Evolutionary conservation across 2,329 filamentous ascomycete species (phyloP).

Genomic region (Exophiala phaeomuriformis): DNA sequence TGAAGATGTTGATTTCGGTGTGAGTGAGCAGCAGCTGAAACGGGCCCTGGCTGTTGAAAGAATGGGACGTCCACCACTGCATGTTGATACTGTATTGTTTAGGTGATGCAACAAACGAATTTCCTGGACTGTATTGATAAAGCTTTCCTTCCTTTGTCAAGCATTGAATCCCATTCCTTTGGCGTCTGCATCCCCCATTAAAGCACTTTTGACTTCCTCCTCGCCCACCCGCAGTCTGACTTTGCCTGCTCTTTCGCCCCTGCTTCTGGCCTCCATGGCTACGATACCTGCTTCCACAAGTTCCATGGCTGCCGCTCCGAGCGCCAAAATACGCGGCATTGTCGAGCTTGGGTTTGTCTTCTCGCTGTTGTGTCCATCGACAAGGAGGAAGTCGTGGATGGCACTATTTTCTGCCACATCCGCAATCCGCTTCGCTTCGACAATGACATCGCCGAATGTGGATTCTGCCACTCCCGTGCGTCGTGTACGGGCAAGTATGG

Average conservation of each 20-base stretch:
- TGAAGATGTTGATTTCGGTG: slow-evolving; percentile 39
- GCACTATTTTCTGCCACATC: slow-evolving; percentile 49
- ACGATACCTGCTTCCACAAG: slow-evolving; percentile 82
- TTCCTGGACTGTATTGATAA: too few relatives aligned
- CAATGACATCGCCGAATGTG: slow-evolving; percentile 78
- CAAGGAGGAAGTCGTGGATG: slow-evolving; percentile 56
- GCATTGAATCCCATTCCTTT: slow-evolving; percentile 62
- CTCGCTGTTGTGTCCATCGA: slow-evolving; percentile 26
- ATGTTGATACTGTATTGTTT: too few relatives aligned
- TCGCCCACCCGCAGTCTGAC: slow-evolving; percentile 79
- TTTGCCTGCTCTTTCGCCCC: slow-evolving; percentile 79
- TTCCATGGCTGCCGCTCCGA: slow-evolving; percentile 70
- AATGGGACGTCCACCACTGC: not conserved
- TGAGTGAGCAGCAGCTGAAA: not conserved
- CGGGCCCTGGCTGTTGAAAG: too few relatives aligned
- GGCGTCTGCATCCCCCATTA: slow-evolving; percentile 81
- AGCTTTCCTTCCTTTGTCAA: slow-evolving; percentile 1
- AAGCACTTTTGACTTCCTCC: slow-evolving; percentile 81
- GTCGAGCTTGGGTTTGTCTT: slow-evolving; percentile 25
- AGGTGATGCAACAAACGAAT: too few relatives aligned
- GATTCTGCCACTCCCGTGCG: slow-evolving; percentile 82
- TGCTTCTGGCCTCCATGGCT: slow-evolving; percentile 66
- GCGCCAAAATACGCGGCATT: slow-evolving; percentile 46
- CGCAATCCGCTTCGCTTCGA: slow-evolving; percentile 68
- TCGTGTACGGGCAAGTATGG: slow-evolving; percentile 68